Base-by-base conservation (phyloP, 257 asterid species). In the Anisodus tanguticus region DNA sequence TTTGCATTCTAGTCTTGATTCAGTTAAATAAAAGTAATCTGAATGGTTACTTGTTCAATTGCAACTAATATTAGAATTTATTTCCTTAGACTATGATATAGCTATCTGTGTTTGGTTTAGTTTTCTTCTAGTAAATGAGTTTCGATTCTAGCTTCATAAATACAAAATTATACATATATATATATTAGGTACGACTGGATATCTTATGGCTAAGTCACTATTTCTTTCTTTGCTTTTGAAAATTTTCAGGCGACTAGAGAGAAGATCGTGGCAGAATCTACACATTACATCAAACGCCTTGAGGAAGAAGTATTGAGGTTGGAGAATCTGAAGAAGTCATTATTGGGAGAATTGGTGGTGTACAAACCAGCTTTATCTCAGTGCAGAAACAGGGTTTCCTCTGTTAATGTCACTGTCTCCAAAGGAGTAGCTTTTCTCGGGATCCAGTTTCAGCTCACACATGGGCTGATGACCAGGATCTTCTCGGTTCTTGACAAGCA, bases 281-380 rank as follows among this genome's bases (percentile, higher is more conserved):
- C 90, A 22, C 77, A 83, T 69, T 92, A 91, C 87, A 89, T 93
- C 51, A 85, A 87, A 17, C 57, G 51, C 57, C 93, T 93, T 13
- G 89, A 92, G 87, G 84, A 83, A 85, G 97, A 93, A 91, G 55
- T 19, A n/a, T 10, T 76, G 83, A 89, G 91, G 84, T 82, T 93
- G 89, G 95, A 92, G 86, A 88, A 43, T 63, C 84, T 83, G 51
- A 87, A 90, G 92, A 89, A 89, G 64, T 77, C 81, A 5, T 60
- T 55, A 49, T 6, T 58, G 67, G 67, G 88, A 71, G 84, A 84
- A 63, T 72, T 68, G 15, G 74, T n/a, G 31, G 84, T 4, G 84
- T 80, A 47, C 13, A 87, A 79, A 60, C 85, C 85, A 26, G 63
- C 79, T 59, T 35, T 88, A 31, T 80, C 85, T 77, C 87, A 80